phyloP scores from a whole-genome alignment of 352 stramenopile species.

The Blastocystis sp. region DNA sequence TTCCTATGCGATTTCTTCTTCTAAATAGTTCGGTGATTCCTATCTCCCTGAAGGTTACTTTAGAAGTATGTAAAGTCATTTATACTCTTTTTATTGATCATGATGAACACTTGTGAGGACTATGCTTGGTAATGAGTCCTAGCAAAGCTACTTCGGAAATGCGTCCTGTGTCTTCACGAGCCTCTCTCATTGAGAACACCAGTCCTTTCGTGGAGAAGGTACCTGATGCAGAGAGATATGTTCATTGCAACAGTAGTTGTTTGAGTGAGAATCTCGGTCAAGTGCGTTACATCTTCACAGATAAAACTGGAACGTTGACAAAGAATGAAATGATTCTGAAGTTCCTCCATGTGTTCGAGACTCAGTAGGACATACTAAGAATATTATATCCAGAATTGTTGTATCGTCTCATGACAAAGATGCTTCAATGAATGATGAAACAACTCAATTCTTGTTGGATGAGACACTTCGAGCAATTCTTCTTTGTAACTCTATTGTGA shows the following conservation, averaged over 20 bases:
- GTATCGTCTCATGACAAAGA: not conserved
- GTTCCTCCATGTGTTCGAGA: slow-evolving; percentile 60
- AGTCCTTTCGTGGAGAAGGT: slow-evolving; percentile 58
- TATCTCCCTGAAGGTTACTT: slow-evolving; percentile 82
- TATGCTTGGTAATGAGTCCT: not conserved
- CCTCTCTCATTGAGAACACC: not conserved
- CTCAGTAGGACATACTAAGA: not conserved
- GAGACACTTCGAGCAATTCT: not conserved
- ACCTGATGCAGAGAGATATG: slow-evolving; percentile 66
- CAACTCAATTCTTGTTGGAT: not conserved
- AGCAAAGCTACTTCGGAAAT: not conserved
- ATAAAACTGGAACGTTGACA: slow-evolving; percentile 89
- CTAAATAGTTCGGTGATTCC: slow-evolving; percentile 82
- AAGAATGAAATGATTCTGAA: slow-evolving; percentile 85
- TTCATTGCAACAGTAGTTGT: slow-evolving; percentile 51
- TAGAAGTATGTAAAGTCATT: slow-evolving; percentile 64
- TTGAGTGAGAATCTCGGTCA: slow-evolving; percentile 83
- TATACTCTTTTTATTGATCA: slow-evolving; percentile 63
- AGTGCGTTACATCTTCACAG: slow-evolving; percentile 82
- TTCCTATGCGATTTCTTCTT: slow-evolving; percentile 75
- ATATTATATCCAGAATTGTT: not conserved
- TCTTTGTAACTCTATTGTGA: slow-evolving; percentile 38
- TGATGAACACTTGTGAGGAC: slow-evolving; percentile 64
- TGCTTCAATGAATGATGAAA: not conserved
- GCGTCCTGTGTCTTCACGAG: not conserved